Conservation (phyloP, 2,329 filamentous ascomycete species). For the Dichotomopilus funicola region DNA sequence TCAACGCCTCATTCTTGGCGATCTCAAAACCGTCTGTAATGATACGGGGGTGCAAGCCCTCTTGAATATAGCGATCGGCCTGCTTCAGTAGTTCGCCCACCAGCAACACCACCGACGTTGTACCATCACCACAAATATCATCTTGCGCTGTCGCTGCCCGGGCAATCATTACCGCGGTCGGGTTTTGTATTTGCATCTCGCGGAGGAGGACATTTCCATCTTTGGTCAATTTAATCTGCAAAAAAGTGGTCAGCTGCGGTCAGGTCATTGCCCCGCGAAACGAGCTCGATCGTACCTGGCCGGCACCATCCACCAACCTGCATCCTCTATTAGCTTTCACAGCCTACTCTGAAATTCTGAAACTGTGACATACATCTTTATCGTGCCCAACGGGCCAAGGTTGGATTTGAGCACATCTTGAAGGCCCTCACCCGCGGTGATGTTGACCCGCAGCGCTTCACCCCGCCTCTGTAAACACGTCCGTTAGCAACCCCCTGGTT, state of each 20-base stretch:
- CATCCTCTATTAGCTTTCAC: constrained; percentile 4
- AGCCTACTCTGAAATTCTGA: neutral
- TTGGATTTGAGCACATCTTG: constrained; percentile 96
- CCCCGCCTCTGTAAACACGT: constrained; percentile 66
- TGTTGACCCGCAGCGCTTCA: constrained; percentile 95
- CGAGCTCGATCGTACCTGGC: constrained; percentile 45
- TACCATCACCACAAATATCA: constrained; percentile 96
- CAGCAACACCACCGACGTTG: constrained; percentile 89
- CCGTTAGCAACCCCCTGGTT: constrained; percentile 24
- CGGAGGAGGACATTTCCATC: constrained; percentile 83
- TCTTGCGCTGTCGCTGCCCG: constrained; percentile 92
- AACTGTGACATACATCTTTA: constrained; percentile 69
- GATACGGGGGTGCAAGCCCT: constrained; percentile 93
- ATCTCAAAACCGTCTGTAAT: constrained; percentile 98
- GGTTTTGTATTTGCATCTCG: constrained; percentile 95
- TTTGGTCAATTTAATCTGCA: constrained; percentile 94
- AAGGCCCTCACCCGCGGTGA: constrained; percentile 87
- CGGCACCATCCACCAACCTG: constrained; percentile 64
- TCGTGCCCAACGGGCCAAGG: constrained; percentile 83
- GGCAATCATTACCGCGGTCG: constrained; percentile 81
- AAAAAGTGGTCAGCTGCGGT: constrained; percentile 18
- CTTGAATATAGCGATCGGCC: constrained; percentile 89
- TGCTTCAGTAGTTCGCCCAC: constrained; percentile 97
- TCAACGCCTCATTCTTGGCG: constrained; percentile 85
- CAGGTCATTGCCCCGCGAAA: constrained; percentile 5